Evolutionary conservation across 306 rosid species (phyloP).

Genomic region (Glycine tomentella): DNA sequence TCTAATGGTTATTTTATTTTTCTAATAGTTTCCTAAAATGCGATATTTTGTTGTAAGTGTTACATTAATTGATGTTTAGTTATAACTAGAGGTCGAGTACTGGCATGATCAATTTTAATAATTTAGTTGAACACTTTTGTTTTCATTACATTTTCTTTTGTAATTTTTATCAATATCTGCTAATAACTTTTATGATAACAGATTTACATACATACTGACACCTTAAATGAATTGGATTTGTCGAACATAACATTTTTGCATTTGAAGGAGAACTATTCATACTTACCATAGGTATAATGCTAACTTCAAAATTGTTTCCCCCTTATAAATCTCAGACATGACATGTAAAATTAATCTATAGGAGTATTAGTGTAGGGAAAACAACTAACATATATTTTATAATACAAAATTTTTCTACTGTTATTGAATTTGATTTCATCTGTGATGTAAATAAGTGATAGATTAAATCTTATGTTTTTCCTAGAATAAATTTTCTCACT

Average conservation of each 20-base stretch:
- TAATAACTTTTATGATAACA: slow-evolving; percentile 46
- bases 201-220: slow-evolving; percentile 97
- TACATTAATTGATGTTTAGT: slow-evolving; percentile 31
- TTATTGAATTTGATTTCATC: too few relatives aligned
- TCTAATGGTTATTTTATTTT: not conserved
- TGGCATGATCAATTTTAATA: slow-evolving; percentile 50
- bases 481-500: too few relatives aligned
- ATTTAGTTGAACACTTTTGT: slow-evolving; percentile 26
- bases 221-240: slow-evolving; percentile 94
- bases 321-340: not conserved
- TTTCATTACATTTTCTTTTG: slow-evolving; percentile 7
- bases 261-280: slow-evolving; percentile 91
- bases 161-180: slow-evolving; percentile 4
- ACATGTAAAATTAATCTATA: not conserved
- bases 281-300: slow-evolving; percentile 79
- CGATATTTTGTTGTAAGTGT: slow-evolving; percentile 19
- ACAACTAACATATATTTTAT: too few relatives aligned
- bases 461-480: too few relatives aligned
- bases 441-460: too few relatives aligned
- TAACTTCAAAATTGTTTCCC: not conserved
- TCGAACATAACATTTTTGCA: slow-evolving; percentile 85
- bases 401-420: too few relatives aligned
- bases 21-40: slow-evolving; percentile 41
- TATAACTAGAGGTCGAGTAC: slow-evolving; percentile 39
- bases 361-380: too few relatives aligned